Conservation (phyloP, 805 yeast genomes). For the Hermanozyma aechmeae region DNA sequence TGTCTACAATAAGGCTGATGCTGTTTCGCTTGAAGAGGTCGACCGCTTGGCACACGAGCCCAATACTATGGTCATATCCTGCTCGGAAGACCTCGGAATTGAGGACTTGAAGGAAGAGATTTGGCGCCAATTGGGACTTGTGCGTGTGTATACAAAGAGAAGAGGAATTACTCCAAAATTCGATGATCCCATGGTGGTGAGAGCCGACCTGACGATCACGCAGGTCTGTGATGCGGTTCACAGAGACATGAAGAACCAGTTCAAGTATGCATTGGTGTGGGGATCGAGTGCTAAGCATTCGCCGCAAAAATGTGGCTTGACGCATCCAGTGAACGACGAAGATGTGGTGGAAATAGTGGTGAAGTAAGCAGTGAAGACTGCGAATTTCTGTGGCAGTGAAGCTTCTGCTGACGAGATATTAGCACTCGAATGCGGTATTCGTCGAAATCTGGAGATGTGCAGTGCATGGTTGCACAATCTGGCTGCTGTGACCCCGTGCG, state of each 20-base stretch:
- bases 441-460: conserved; percentile 11
- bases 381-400: too few species aligned
- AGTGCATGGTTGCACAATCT: conserved; percentile 1
- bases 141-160: conserved; percentile 80
- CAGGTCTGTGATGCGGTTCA: conserved; percentile 89
- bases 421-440: too few species aligned
- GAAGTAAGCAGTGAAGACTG: conserved; percentile 38
- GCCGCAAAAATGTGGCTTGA: conserved; percentile 93
- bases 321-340: conserved; percentile 78
- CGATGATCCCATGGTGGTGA: conserved; percentile 83
- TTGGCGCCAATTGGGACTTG: conserved; percentile 77
- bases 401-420: too few species aligned
- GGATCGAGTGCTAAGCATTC: conserved; percentile 92
- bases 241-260: conserved; percentile 83
- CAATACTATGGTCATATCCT: conserved; percentile 88
- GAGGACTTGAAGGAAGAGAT: conserved; percentile 86
- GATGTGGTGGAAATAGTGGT: conserved; percentile 90
- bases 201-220: conserved; percentile 69
- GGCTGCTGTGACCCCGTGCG: too few species aligned
- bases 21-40: conserved; percentile 89
- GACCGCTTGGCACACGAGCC: conserved; percentile 90
- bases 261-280: conserved; percentile 94
- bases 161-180: conserved; percentile 79
- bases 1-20: conserved; percentile 91
- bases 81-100: conserved; percentile 79